These are phyloP conservation scores for Fusarium globosum DNA, from an alignment of 2,329 filamentous ascomycete genomes.

Conservation along the genomic window DNA sequence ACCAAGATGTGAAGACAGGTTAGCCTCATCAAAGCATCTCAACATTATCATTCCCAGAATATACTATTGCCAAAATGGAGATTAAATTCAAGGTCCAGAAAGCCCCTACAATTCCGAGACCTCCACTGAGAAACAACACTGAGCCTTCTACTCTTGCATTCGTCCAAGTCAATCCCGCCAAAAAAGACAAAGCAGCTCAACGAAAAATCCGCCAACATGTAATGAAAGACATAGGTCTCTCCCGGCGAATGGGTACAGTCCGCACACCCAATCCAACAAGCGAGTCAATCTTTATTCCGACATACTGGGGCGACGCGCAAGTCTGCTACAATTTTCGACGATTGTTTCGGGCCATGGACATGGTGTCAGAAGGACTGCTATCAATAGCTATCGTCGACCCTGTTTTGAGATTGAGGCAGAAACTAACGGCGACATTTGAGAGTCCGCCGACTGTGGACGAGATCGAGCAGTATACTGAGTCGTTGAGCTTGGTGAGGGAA, in stretches of 20 bases:
- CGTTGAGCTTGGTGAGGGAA: slow-evolving; percentile 22
- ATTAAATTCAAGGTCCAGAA: neutral
- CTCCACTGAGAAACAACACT: neutral
- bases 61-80: neutral
- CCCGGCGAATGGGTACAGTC: slow-evolving; percentile 6
- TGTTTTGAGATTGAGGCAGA: neutral
- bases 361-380: slow-evolving; percentile 30
- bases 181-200: slow-evolving; percentile 23
- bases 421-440: neutral
- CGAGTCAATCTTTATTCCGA: neutral
- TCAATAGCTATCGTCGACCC: slow-evolving; percentile 28
- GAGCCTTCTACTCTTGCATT: slow-evolving; percentile 18
- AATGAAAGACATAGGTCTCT: slow-evolving; percentile 33
- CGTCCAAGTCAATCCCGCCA: slow-evolving; percentile 26
- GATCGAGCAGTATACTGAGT: slow-evolving; percentile 34
- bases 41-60: neutral
- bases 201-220: slow-evolving; percentile 41
- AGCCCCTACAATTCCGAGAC: neutral
- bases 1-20: neutral
- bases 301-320: slow-evolving; percentile 35
- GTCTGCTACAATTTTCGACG: slow-evolving; percentile 34
- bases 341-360: slow-evolving; percentile 37
- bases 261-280: neutral
- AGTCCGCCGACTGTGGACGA: neutral
- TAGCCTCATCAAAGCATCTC: neutral